Conservation (phyloP, 2,329 filamentous ascomycete genomes). For the Boeremia lycopersici region DNA sequence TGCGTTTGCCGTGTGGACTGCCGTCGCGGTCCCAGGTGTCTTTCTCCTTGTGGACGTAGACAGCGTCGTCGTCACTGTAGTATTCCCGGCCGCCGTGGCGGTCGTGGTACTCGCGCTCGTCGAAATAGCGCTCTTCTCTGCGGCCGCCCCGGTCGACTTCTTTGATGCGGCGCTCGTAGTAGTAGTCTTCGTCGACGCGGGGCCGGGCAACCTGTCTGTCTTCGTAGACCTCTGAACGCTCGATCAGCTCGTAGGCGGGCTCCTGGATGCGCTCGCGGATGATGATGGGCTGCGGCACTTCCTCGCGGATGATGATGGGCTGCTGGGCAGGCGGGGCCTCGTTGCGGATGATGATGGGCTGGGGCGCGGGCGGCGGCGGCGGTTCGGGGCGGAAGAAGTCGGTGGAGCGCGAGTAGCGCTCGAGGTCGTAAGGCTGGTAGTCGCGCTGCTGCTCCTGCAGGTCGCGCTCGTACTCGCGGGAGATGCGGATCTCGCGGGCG, state of each 20-base stretch:
- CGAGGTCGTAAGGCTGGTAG: constrained; percentile 48
- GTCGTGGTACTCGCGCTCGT: constrained; percentile 48
- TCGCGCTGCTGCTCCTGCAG: constrained; percentile 33
- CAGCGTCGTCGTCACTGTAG: constrained; percentile 67
- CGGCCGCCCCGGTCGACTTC: constrained; percentile 59
- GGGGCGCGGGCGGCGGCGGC: constrained; percentile 31
- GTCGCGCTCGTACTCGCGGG: constrained; percentile 44
- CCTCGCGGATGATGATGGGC: constrained; percentile 63
- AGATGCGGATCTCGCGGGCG: constrained; percentile 41
- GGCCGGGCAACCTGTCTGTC: constrained; percentile 54
- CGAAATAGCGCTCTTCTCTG: constrained; percentile 44
- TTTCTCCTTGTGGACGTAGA: constrained; percentile 63
- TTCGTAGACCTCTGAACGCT: constrained; percentile 60
- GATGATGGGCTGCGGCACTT: constrained; percentile 55
- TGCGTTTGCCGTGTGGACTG: constrained; percentile 59
- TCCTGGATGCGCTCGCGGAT: constrained; percentile 54
- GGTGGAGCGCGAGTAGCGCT: constrained; percentile 59
- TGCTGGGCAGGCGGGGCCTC: constrained; percentile 58
- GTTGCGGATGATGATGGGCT: constrained; percentile 58
- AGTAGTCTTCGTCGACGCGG: constrained; percentile 64
- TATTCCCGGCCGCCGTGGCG: constrained; percentile 52
- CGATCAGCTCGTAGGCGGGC: constrained; percentile 64
- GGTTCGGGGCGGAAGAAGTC: constrained; percentile 58
- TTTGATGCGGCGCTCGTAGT: constrained; percentile 63
- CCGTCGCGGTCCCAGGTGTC: constrained; percentile 47